Evolutionary conservation across 2,329 filamentous ascomycete species (phyloP), one percentile per base, ranked within the genome.

Genomic region (Microdochium trichocladiopsis): DNA sequence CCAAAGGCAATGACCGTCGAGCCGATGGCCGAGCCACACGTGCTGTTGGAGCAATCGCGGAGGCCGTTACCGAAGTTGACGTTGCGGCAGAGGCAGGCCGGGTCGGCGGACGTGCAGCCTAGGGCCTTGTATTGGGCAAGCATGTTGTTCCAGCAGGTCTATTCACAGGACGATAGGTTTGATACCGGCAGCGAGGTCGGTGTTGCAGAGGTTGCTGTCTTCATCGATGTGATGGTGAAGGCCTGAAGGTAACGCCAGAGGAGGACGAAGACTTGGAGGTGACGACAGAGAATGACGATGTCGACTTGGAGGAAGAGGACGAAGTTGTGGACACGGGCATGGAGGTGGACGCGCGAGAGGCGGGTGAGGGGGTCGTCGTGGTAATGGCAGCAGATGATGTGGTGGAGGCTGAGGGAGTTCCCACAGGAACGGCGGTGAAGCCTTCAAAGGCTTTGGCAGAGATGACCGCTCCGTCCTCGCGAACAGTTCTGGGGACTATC

Each of bases 41-140:
- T 36, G 18, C 37, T 36, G 16, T 47, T 51, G 25, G 50, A 24
- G 24, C 37, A 51, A 25, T 51, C 25, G n/a, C 41, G 24, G n/a
- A 51, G 50, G 16, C 50, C 43, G 43, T 12, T 33, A 11, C 50
- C 41, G 18, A 51, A 51, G 43, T 36, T 48, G 24, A 21, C 16
- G 25, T 41, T 48, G 16, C 28, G 47, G 21, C 41, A 51, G 8
- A 51, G 25, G 25, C 50, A 51, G 43, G 24, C 24, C 16, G 25
- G 43, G 18, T 45, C 49, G 10, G 14, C 10, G 50, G 6, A 25
- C 28, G 28, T 18, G 36, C 36, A 41, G 10, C 36, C 36, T 11
- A 41, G 36, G 9, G 36, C 36, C n/a, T 11, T 12, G n/a, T 41
- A 18, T 18, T 41, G 36, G 36, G 36, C 36, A 41, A 41, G 10